Conservation (phyloP, 1,284 basidiomycete genomes). For the Erythrobasidium hasegawianum region DNA sequence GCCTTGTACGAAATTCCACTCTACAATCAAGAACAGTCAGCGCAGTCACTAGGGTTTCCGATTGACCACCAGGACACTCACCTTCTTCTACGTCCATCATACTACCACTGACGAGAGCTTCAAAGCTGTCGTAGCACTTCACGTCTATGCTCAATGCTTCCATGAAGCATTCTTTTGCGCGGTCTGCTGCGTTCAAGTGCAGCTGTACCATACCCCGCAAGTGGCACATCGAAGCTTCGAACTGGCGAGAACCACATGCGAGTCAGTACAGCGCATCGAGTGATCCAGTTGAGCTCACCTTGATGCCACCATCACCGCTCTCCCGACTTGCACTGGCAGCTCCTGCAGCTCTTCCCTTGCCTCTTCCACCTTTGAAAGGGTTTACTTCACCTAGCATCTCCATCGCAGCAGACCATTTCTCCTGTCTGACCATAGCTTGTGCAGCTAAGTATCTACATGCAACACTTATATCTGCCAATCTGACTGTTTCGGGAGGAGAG, state of each 20-base stretch:
- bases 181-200: conserved; percentile 79
- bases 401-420: conserved; percentile 86
- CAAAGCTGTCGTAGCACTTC: conserved; percentile 95
- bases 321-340: conserved; percentile 54
- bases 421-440: conserved; percentile 87
- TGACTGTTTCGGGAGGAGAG: conserved; percentile 15
- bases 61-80: conserved; percentile 47
- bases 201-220: conserved; percentile 89
- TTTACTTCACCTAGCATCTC: conserved; percentile 66
- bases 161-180: conserved; percentile 90
- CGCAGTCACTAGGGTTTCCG: neutral
- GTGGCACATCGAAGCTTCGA: conserved; percentile 92
- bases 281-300: too few species aligned
- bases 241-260: too few species aligned
- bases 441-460: conserved; percentile 91
- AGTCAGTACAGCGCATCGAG: too few species aligned
- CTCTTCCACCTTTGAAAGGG: conserved; percentile 14
- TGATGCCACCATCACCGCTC: conserved; percentile 79
- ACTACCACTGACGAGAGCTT: conserved; percentile 81
- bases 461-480: conserved; percentile 80
- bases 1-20: conserved; percentile 90
- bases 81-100: conserved; percentile 93
- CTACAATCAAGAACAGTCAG: conserved; percentile 53
- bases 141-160: conserved; percentile 91
- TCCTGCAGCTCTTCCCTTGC: neutral